These are phyloP conservation scores for Suillus fuscotomentosus DNA, from an alignment of 768 basidiomycete species.

Conservation along the genomic window DNA sequence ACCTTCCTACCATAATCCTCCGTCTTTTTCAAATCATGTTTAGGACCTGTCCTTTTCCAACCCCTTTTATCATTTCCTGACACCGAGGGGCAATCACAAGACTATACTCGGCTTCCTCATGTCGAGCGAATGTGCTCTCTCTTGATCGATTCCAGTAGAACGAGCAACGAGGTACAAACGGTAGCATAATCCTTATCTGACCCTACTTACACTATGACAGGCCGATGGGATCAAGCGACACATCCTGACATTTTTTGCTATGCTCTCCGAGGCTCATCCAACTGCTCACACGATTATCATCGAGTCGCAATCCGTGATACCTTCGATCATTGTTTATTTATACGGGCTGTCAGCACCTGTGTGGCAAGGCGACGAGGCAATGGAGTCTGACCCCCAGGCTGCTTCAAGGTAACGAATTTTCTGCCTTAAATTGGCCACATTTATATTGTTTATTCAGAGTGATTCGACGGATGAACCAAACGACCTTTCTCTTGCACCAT, in stretches of 20 bases:
- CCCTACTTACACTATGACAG: constrained; percentile 22
- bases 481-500: constrained; percentile 60
- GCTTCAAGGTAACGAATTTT: constrained; percentile 21
- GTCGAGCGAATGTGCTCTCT: constrained; percentile 49
- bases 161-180: constrained; percentile 41
- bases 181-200: background rate
- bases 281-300: constrained; percentile 38
- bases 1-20: background rate
- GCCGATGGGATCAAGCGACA: constrained; percentile 33
- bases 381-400: constrained; percentile 35
- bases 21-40: constrained; percentile 5
- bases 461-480: constrained; percentile 49
- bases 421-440: background rate
- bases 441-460: constrained; percentile 36
- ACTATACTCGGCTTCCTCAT: constrained; percentile 36
- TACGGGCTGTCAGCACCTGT: constrained; percentile 51
- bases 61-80: constrained; percentile 41
- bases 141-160: constrained; percentile 41
- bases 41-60: constrained; percentile 44
- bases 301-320: constrained; percentile 57
- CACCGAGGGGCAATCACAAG: constrained; percentile 20
- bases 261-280: constrained; percentile 37
- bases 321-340: constrained; percentile 60
- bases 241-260: constrained; percentile 41
- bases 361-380: constrained; percentile 62